Evolutionary conservation across 176 grass and related monocot genomes (phyloP).

Genomic region (Metroxylon sagu): DNA sequence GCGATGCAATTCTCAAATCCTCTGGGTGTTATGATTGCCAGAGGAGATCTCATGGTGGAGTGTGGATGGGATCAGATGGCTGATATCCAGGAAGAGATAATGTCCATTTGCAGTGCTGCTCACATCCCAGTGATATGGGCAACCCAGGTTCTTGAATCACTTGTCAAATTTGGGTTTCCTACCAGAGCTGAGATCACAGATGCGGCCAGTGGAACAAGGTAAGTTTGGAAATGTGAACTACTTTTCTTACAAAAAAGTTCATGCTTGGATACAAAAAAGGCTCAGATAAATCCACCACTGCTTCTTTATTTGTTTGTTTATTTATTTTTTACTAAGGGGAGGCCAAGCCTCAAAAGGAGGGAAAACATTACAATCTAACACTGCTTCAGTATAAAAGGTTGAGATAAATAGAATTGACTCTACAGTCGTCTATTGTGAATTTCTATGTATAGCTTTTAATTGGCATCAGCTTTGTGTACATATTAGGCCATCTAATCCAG

Average conservation of each 20-base stretch:
- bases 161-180: slow-evolving; percentile 12
- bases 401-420: background rate
- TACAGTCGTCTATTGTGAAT: no score
- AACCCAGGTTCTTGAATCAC: slow-evolving; percentile 18
- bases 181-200: slow-evolving; percentile 28
- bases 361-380: background rate
- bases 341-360: no score
- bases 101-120: slow-evolving; percentile 10
- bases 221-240: background rate
- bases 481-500: no score
- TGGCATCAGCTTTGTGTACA: no score
- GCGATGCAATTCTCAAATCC: slow-evolving; percentile 14
- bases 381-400: background rate
- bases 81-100: slow-evolving; percentile 6
- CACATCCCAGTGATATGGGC: slow-evolving; percentile 20
- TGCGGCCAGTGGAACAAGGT: slow-evolving; percentile 6
- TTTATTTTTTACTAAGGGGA: no score
- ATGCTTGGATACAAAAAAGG: no score
- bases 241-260: background rate
- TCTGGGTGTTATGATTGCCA: slow-evolving; percentile 16
- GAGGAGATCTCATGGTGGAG: slow-evolving; percentile 26
- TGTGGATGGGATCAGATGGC: slow-evolving; percentile 18
- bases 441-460: no score
- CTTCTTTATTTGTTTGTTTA: no score
- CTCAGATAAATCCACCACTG: no score